Base-by-base conservation (phyloP, 2,329 filamentous ascomycete species). In the Fusarium sp. region DNA sequence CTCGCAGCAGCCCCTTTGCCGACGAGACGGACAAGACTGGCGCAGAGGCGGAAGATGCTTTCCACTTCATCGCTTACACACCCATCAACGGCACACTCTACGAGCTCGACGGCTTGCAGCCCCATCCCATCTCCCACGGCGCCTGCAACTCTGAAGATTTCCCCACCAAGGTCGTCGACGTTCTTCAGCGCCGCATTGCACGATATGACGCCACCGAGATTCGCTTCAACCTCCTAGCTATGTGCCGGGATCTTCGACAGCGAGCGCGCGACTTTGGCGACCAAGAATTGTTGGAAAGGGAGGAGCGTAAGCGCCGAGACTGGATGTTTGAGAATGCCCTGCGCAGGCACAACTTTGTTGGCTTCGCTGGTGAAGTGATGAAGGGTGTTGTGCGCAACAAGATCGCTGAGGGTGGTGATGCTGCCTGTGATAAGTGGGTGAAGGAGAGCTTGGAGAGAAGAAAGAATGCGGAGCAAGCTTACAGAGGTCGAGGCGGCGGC, bases 281-380 rank as follows among this genome's bases (percentile, higher is more conserved):
- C 81, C 78, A 82, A 45, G 94, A 97, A 77, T 84, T 90, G 80
- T 81, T 98, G 72, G 89, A 89, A 71, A 85, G 91, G 57, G 94
- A 98, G 85, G 89, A 95, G 83, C 86, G 88, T 77, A 97, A 97
- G 88, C 87, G 96, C 55, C 86, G 86, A 61, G 92, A 91, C 70
- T 99, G 96, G 96, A 87, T 90, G 77, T 98, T 96, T 86, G 96
- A 99, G 86, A 99, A 99, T 81, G 92, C 94, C 13, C 84, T 99
- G 76, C 84, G 96, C 65, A 85, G 92, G 74, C 95, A 97, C 81
- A 99, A 99, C 81, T 99, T 99, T 83, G 93, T 99, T 1, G 95
- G 94, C 0, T 98, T 99, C 76, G 92, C 95, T 5, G 94, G 93
- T 14, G 94, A 98, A 83, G 85, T 98, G 65, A 83, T 97, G 74